Base-by-base conservation (phyloP, 2,329 filamentous ascomycete genomes). In the Epichloe sylvatica region DNA sequence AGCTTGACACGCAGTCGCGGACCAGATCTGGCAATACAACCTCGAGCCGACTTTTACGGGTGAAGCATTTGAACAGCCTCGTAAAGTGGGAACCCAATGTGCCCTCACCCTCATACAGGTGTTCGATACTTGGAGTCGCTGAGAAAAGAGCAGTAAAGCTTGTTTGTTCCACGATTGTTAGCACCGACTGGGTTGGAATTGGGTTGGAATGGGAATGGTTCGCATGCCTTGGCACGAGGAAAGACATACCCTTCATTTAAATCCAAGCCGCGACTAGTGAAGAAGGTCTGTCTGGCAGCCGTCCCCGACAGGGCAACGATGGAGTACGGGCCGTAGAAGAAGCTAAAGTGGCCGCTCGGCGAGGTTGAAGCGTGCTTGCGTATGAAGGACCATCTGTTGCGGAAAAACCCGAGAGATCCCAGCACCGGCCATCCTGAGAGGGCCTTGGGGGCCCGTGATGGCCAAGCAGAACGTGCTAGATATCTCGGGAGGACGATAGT, bases 351-450 rank as follows among this genome's bases (percentile, higher is more conserved):
- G 25, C 71, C 70, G 1, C 63, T 67, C 5, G 54, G 47, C 0
- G 64, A 64, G 7, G 61, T 52, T 13, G 53, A 54, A 6, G 55
- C 54, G 9, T 63, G 63, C n/a, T 64, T 50, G 17, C 55, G 55
- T 48, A 69, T 67, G 56, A 74, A 77, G 25, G 70, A 66, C 59
- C 64, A 67, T 47, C 73, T 64, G 15, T 63, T 52, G 3, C 68
- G 69, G 63, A 74, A 76, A 62, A 74, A 76, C 0, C 60, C 59
- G 25, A 67, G 50, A 2, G 68, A 62, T 2, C 73, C 73, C 3
- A 73, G 50, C 8, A 76, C 52, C 0, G 74, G 73, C 56, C 57
- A 67, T 7, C 56, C 51, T 45, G 54, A 54, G 19, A 61, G 34
- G n/a, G 56, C 49, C 13, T 44, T 54, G 2, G 62, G 62, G 5